Evolutionary conservation across 805 yeast genomes (phyloP).

Genomic region (Candida gorgasii): DNA sequence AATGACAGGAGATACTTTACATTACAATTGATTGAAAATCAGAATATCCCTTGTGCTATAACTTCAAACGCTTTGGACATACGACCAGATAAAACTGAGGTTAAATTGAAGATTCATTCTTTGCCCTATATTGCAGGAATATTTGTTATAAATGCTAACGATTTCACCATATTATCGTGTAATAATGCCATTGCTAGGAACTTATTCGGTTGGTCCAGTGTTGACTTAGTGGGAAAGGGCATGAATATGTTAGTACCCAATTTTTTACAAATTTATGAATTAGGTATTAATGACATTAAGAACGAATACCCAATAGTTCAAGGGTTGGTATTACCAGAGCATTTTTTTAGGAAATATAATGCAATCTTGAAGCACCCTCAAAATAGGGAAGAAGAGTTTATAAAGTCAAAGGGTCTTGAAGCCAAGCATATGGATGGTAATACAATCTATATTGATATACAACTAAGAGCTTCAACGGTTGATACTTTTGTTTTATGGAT

Average conservation of each 20-base stretch:
- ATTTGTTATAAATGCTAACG: constrained; percentile 60
- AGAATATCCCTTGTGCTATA: constrained; percentile 71
- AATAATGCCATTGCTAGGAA: constrained; percentile 78
- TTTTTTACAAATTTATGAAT: constrained; percentile 49
- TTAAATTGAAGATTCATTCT: constrained; percentile 69
- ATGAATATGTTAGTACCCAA: constrained; percentile 64
- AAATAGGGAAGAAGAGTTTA: constrained; percentile 43
- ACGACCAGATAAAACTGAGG: constrained; percentile 39
- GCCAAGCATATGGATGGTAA: constrained; percentile 75
- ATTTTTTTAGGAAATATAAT: constrained; percentile 73
- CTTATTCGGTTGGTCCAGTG: constrained; percentile 68
- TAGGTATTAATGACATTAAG: constrained; percentile 34
- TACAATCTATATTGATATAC: constrained; percentile 68
- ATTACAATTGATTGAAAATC: constrained; percentile 40
- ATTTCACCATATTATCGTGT: constrained; percentile 61
- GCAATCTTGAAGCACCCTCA: constrained; percentile 39
- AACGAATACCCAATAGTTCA: constrained; percentile 34
- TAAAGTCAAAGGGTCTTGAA: constrained; percentile 63
- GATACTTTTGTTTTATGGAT: constrained; percentile 76
- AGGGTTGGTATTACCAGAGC: constrained; percentile 89
- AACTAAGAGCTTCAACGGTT: constrained; percentile 65
- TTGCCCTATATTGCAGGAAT: constrained; percentile 88
- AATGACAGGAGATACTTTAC: constrained; percentile 69
- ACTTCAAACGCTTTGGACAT: constrained; percentile 58
- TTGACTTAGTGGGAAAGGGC: constrained; percentile 37